Conservation (phyloP, 495 filamentous ascomycete genomes). For the Xylaria nigripes region DNA sequence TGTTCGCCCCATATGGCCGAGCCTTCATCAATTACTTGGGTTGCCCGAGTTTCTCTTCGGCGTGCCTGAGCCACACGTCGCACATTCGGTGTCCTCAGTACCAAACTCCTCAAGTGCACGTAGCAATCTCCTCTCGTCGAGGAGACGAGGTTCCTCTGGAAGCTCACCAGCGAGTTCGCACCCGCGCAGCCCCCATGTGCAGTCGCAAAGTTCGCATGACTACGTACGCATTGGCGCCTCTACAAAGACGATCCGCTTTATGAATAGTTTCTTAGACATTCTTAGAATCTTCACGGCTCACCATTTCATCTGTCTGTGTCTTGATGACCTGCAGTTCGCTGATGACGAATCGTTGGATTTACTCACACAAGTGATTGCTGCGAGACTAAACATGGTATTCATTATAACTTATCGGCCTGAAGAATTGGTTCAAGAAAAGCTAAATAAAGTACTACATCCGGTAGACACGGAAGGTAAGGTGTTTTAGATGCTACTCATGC, state of each 20-base stretch:
- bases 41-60: slow-evolving; percentile 67
- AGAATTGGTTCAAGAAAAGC: slow-evolving; percentile 38
- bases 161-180: slow-evolving; percentile 22
- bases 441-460: slow-evolving; percentile 40
- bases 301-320: slow-evolving; percentile 72
- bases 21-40: slow-evolving; percentile 66
- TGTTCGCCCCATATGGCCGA: slow-evolving; percentile 68
- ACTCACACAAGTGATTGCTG: slow-evolving; percentile 61
- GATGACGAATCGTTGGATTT: slow-evolving; percentile 79
- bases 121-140: slow-evolving; percentile 15
- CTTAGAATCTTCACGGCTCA: slow-evolving; percentile 65
- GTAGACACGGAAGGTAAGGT: slow-evolving; percentile 37
- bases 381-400: slow-evolving; percentile 68
- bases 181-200: slow-evolving; percentile 21
- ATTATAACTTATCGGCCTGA: slow-evolving; percentile 59
- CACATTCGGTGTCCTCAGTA: slow-evolving; percentile 17
- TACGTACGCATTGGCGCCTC: slow-evolving; percentile 62
- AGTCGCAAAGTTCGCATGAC: slow-evolving; percentile 53
- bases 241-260: slow-evolving; percentile 66
- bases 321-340: slow-evolving; percentile 82
- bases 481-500: not conserved
- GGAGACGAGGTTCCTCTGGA: slow-evolving; percentile 37
- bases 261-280: slow-evolving; percentile 80
- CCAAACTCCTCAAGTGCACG: slow-evolving; percentile 15
- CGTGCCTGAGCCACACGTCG: slow-evolving; percentile 19